Conservation (phyloP, 495 filamentous ascomycete species). For the Penicillium dipodomyicola region DNA sequence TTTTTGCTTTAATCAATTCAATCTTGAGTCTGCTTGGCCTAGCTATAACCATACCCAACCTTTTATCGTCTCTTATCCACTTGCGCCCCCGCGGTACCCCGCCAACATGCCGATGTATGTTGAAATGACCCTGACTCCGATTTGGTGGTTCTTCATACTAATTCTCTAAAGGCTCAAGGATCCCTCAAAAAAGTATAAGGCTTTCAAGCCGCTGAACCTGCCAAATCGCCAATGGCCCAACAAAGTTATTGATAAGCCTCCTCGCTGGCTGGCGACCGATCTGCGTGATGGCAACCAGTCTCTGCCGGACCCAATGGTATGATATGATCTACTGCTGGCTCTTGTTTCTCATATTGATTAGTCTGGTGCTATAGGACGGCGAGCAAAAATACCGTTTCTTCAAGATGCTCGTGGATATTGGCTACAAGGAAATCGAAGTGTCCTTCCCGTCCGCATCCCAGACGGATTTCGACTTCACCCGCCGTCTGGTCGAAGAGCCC, state of each 20-base stretch:
- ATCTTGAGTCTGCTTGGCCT: conserved; percentile 7
- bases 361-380: conserved; percentile 58
- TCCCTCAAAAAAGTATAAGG: conserved; percentile 88
- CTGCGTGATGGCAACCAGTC: conserved; percentile 87
- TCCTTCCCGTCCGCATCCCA: conserved; percentile 93
- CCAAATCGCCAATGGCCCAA: conserved; percentile 89
- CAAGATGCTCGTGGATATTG: conserved; percentile 86
- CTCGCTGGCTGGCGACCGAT: conserved; percentile 83
- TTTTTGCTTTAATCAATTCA: neutral
- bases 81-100: conserved; percentile 31
- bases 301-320: conserved; percentile 84
- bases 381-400: conserved; percentile 96
- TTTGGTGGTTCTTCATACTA: conserved; percentile 3
- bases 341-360: neutral
- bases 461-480: conserved; percentile 94
- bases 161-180: conserved; percentile 73
- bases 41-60: neutral
- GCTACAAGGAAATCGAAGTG: conserved; percentile 98
- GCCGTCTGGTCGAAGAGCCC: conserved; percentile 81
- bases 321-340: neutral
- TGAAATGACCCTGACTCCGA: neutral
- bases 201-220: conserved; percentile 72
- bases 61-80: conserved; percentile 22
- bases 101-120: conserved; percentile 45
- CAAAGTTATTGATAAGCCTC: conserved; percentile 71